Percentiles rank a stretch among this genome's conserved stretches.
These are phyloP conservation scores for Fraxinus sp. DNA, from an alignment of 305 asterid genomes.

Conservation along the genomic window DNA sequence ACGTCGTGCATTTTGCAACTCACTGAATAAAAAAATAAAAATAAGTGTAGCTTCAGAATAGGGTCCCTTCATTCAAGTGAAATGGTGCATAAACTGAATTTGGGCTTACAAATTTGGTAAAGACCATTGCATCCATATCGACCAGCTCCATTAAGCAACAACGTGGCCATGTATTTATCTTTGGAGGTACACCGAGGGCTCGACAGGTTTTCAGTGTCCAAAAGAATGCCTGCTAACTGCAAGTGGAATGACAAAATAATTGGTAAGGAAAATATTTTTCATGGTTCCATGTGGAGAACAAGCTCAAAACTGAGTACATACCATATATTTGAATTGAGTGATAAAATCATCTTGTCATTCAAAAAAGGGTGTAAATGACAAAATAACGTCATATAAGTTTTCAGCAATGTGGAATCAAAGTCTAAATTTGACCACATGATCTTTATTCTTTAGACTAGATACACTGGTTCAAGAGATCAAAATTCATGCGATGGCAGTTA, in stretches of 20 bases:
- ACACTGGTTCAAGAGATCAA: not conserved
- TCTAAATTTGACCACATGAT: slow-evolving; percentile 6
- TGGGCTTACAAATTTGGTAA: slow-evolving; percentile 60
- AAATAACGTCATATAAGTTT: not conserved
- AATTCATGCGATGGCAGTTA: not conserved
- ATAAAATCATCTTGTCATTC: slow-evolving; percentile 11
- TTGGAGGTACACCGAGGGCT: slow-evolving; percentile 50
- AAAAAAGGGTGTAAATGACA: slow-evolving; percentile 7
- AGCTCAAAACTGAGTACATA: slow-evolving; percentile 16
- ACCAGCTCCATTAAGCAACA: slow-evolving; percentile 81
- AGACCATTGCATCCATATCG: slow-evolving; percentile 78
- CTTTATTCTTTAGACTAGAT: not conserved
- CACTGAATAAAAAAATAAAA: slow-evolving; percentile 40
- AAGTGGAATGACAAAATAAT: slow-evolving; percentile 14
- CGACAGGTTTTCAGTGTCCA: slow-evolving; percentile 70
- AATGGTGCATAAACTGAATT: slow-evolving; percentile 14
- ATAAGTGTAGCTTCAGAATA: not conserved
- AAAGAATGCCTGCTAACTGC: slow-evolving; percentile 80
- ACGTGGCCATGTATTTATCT: slow-evolving; percentile 76
- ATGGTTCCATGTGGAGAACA: not conserved
- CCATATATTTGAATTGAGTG: slow-evolving; percentile 14
- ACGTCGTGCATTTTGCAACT: slow-evolving; percentile 48
- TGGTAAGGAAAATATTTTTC: not conserved
- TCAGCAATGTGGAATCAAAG: slow-evolving; percentile 6
- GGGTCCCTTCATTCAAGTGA: not conserved